Conservation (phyloP, 805 yeast species). For the Monosporozyma yasuniensis region DNA sequence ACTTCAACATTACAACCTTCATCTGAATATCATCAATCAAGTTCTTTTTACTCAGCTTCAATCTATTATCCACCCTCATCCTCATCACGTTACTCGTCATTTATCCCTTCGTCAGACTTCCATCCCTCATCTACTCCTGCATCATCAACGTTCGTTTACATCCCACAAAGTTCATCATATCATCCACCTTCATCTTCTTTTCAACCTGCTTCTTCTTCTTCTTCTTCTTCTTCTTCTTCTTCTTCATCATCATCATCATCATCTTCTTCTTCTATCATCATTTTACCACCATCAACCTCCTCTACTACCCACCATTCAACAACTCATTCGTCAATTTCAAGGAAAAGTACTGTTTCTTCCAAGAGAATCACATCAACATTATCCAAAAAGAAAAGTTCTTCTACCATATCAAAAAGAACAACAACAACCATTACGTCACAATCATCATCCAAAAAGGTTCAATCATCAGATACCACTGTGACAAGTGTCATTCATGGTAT, state of each 20-base stretch:
- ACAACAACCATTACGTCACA: neutral
- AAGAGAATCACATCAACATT: neutral
- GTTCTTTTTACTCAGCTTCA: neutral
- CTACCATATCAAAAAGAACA: neutral
- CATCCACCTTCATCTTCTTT: constrained; percentile 13
- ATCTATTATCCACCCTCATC: neutral
- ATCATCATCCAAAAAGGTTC: constrained; percentile 2
- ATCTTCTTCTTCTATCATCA: too few relatives aligned
- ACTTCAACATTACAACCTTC: neutral
- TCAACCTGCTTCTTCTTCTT: constrained; percentile 10
- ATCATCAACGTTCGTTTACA: neutral
- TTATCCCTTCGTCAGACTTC: neutral
- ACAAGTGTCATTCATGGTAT: constrained; percentile 29
- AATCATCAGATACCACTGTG: constrained; percentile 8
- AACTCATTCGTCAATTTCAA: too few relatives aligned
- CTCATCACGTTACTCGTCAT: neutral
- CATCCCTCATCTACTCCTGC: neutral
- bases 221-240: constrained; percentile 1
- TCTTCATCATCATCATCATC: neutral
- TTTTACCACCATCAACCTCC: too few relatives aligned
- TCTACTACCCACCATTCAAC: too few relatives aligned
- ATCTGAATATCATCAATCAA: neutral
- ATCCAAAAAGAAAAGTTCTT: neutral
- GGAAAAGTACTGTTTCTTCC: constrained; percentile 1
- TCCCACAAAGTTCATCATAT: neutral